These are phyloP conservation scores for Gossypium stocksii DNA, from an alignment of 345 rosid genomes.

Conservation along the genomic window DNA sequence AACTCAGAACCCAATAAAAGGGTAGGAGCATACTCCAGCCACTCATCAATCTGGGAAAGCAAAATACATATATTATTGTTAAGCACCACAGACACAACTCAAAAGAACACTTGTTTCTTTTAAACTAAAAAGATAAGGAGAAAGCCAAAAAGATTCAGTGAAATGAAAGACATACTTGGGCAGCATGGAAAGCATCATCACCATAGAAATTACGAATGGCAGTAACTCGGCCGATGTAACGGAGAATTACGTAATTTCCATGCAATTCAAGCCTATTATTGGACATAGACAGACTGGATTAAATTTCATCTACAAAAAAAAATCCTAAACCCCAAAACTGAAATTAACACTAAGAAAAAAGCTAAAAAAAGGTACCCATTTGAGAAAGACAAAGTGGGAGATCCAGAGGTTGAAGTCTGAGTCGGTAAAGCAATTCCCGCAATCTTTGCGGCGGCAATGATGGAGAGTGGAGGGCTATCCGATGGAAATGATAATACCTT, in stretches of 20 bases:
- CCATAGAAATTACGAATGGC: slow-evolving; percentile 1
- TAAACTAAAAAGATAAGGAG: background rate
- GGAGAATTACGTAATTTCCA: slow-evolving; percentile 5
- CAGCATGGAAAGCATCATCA: background rate
- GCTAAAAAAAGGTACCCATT: background rate
- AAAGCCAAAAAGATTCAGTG: background rate
- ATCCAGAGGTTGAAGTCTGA: background rate
- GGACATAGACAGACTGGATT: background rate
- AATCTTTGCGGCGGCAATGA: slow-evolving; percentile 6
- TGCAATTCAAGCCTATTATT: background rate
- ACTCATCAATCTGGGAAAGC: slow-evolving; percentile 65
- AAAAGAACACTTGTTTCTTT: background rate
- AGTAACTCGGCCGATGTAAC: background rate
- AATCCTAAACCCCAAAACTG: background rate
- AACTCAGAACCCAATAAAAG: slow-evolving; percentile 77
- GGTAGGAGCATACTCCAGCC: slow-evolving; percentile 65
- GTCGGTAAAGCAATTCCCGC: background rate
- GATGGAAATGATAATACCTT: background rate
- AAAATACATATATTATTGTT: background rate
- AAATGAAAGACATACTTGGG: background rate
- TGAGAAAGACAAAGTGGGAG: slow-evolving; percentile 2
- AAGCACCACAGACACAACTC: background rate
- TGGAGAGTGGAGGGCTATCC: slow-evolving; percentile 4
- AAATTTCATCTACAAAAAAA: too few species aligned
- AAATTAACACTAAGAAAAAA: background rate